A percentile compares a stretch with the other conserved stretches of the same genome.
These are phyloP conservation scores for Aspergillus costaricaensis DNA, from an alignment of 2,329 filamentous ascomycete genomes.

Conservation along the genomic window DNA sequence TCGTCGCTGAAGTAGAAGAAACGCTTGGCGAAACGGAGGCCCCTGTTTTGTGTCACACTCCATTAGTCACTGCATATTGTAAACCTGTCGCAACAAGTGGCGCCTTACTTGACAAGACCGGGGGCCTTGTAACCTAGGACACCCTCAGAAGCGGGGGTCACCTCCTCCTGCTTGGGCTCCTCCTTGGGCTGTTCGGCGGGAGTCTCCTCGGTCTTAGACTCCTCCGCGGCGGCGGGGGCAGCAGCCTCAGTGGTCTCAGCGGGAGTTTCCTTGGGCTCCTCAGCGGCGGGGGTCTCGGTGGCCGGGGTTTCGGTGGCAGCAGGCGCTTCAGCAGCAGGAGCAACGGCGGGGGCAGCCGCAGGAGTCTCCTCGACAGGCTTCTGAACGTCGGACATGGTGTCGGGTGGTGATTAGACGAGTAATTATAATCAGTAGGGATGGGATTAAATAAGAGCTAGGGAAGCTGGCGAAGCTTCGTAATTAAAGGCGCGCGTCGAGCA, in stretches of 20 bases:
- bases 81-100: neutral
- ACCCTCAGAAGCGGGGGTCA: conserved; percentile 77
- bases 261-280: conserved; percentile 37
- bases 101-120: conserved; percentile 81
- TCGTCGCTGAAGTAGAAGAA: conserved; percentile 86
- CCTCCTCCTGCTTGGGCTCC: conserved; percentile 46
- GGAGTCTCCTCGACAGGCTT: conserved; percentile 67
- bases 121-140: conserved; percentile 86
- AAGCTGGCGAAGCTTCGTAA: conserved; percentile 24
- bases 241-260: conserved; percentile 38
- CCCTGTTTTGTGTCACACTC: conserved; percentile 56
- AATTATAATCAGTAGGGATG: conserved; percentile 23
- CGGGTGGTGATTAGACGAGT: conserved; percentile 21
- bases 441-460: conserved; percentile 21
- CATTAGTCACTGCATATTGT: conserved; percentile 10
- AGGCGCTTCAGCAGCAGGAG: conserved; percentile 39
- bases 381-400: conserved; percentile 71
- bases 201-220: conserved; percentile 38
- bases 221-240: conserved; percentile 33
- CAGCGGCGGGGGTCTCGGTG: conserved; percentile 31
- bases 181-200: conserved; percentile 40
- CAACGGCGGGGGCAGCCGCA: conserved; percentile 40
- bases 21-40: conserved; percentile 87
- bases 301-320: conserved; percentile 43
- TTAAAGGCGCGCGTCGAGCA: conserved; percentile 17